Conservation (phyloP, 768 basidiomycete species). For the Rhodocollybia butyracea region DNA sequence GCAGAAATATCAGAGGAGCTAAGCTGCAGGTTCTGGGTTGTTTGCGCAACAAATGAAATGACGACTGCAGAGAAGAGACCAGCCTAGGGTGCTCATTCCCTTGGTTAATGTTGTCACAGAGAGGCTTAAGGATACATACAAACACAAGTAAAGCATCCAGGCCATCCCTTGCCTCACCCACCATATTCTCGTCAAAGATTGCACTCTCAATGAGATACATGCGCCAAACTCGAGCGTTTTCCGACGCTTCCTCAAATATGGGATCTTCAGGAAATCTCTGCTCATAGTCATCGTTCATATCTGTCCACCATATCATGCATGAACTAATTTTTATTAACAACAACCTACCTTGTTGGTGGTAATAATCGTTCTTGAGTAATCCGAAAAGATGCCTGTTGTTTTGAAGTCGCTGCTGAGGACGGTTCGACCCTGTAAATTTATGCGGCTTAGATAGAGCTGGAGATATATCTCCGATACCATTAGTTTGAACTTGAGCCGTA, state of each 20-base stretch:
- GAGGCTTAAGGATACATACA: conserved; percentile 5
- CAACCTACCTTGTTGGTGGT: too few relatives aligned
- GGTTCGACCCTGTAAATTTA: too few relatives aligned
- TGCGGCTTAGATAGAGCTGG: too few relatives aligned
- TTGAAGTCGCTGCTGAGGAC: too few relatives aligned
- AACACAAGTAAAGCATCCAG: conserved; percentile 8
- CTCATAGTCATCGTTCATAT: conserved; percentile 13
- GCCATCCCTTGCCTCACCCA: neutral
- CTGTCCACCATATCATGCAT: too few relatives aligned
- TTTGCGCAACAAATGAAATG: conserved; percentile 18
- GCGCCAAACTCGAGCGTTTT: conserved; percentile 7
- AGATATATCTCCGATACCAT: too few relatives aligned
- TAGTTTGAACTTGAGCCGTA: too few relatives aligned
- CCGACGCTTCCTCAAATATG: neutral
- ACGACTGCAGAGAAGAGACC: conserved; percentile 23
- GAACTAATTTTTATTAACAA: too few relatives aligned
- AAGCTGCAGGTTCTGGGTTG: conserved; percentile 13
- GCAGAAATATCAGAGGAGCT: neutral
- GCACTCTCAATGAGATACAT: conserved; percentile 5
- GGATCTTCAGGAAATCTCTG: conserved; percentile 1
- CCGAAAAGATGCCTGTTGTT: too few relatives aligned
- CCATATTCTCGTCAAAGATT: neutral
- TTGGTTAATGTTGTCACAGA: neutral
- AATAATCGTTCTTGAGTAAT: too few relatives aligned
- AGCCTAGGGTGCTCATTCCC: conserved; percentile 9